Evolutionary conservation across 441 rosid species (phyloP), one percentile per base, ranked within the genome.

Genomic region (Populus tomentosa): DNA sequence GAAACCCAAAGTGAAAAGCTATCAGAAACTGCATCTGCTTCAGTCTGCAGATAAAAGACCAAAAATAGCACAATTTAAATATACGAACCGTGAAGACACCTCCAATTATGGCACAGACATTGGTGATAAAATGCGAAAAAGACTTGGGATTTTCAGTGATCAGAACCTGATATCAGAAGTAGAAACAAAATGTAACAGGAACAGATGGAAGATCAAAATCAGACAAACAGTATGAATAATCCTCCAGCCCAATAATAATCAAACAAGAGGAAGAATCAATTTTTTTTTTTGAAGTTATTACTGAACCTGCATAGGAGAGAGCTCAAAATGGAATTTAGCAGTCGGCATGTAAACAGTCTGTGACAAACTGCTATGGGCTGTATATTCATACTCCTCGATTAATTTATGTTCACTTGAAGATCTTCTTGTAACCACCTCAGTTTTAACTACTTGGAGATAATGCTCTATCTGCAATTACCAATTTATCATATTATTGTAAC

Each of bases 231-330:
- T 1, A 46, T 1, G 53, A 46, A 46, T 46, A 46, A 46, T 13
- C 53, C 5, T 46, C 53, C 53, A 46, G 53, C 1, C 53, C 18
- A 46, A 46, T 46, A 46, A 46, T 46, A 46, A 46, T 13, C 13
- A 46, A 46, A 46, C 53, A 46, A 46, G 53, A 46, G 0, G 18
- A 46, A 46, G 53, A 46, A 46, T 38, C 42, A 6, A n/a, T n/a
- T n/a, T n/a, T n/a, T 24, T 24, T 24, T 24, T 24, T 0, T 24
- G 1, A 24, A 24, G 73, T 69, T 70, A 75, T 69, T 61, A 46
- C 75, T 76, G 66, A 75, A 97, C 99, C 98, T 97, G 99, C 99
- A 97, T 97, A 32, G 99, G 99, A 77, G 99, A 97, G 86, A 90
- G 98, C 90, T 94, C 99, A 66, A 89, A 89, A 85, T 92, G 98